Evolutionary conservation across 352 stramenopile genomes (phyloP).

Genomic region (Aphanomyces invadans): DNA sequence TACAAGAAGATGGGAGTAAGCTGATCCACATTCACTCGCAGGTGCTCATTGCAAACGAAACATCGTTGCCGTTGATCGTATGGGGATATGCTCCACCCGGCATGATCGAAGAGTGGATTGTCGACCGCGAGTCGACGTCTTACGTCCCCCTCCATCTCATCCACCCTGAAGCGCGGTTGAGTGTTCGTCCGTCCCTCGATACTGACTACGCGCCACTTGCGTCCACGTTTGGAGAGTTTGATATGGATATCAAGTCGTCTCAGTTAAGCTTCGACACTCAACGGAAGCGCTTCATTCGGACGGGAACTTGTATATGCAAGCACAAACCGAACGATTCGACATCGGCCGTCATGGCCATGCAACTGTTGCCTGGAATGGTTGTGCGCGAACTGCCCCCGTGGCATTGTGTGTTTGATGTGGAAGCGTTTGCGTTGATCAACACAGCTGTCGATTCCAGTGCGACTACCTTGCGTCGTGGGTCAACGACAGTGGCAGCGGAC

Average conservation of each 20-base stretch:
- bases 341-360: constrained; percentile 29
- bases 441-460: constrained; percentile 17
- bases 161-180: constrained; percentile 82
- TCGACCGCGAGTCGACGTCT: constrained; percentile 74
- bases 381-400: constrained; percentile 75
- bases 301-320: constrained; percentile 69
- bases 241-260: constrained; percentile 29
- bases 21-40: constrained; percentile 83
- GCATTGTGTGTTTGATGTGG: constrained; percentile 85
- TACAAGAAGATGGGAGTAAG: constrained; percentile 83
- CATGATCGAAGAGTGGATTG: constrained; percentile 69
- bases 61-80: constrained; percentile 78
- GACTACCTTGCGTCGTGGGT: not conserved
- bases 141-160: constrained; percentile 78
- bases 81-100: constrained; percentile 83
- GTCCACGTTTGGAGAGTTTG: constrained; percentile 71
- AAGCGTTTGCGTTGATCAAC: constrained; percentile 67
- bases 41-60: constrained; percentile 80
- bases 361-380: constrained; percentile 64
- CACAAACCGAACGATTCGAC: constrained; percentile 49
- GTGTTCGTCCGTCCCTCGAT: constrained; percentile 71
- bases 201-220: constrained; percentile 78
- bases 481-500: constrained; percentile 44
- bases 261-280: constrained; percentile 42
- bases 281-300: constrained; percentile 69